phyloP scores from a whole-genome alignment of 148 eudicot species.

The Heliosperma pusillum region DNA sequence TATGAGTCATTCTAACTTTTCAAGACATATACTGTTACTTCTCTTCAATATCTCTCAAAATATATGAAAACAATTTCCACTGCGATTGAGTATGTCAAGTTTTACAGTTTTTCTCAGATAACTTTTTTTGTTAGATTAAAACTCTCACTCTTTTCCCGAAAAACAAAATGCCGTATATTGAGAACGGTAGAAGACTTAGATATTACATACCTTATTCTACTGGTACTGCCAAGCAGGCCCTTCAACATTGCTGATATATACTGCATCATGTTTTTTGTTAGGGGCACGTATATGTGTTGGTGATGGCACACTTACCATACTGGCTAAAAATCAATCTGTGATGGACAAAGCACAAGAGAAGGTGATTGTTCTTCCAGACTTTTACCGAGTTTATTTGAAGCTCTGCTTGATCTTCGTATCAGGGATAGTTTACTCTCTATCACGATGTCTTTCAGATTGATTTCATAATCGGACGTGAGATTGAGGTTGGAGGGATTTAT shows the following conservation, averaged over 20 bases:
- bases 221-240: not conserved
- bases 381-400: not conserved
- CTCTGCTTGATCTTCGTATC: not conserved
- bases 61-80: too few species aligned
- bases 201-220: not conserved
- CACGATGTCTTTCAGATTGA: conserved; percentile 52
- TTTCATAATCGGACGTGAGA: conserved; percentile 79
- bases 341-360: conserved; percentile 75
- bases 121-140: not conserved
- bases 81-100: too few species aligned
- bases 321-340: conserved; percentile 67
- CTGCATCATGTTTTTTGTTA: conserved; percentile 20
- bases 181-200: not conserved
- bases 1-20: not conserved
- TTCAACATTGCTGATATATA: conserved; percentile 11
- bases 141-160: too few species aligned
- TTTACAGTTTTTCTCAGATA: too few species aligned
- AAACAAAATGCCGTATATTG: too few species aligned
- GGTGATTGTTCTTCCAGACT: conserved; percentile 36
- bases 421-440: not conserved
- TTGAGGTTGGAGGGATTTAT: conserved; percentile 82
- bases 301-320: conserved; percentile 76
- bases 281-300: conserved; percentile 83
- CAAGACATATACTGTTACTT: not conserved
- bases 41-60: not conserved